These are phyloP conservation scores for Cordyceps tenuipes DNA, from an alignment of 2,329 filamentous ascomycete genomes.

Conservation along the genomic window DNA sequence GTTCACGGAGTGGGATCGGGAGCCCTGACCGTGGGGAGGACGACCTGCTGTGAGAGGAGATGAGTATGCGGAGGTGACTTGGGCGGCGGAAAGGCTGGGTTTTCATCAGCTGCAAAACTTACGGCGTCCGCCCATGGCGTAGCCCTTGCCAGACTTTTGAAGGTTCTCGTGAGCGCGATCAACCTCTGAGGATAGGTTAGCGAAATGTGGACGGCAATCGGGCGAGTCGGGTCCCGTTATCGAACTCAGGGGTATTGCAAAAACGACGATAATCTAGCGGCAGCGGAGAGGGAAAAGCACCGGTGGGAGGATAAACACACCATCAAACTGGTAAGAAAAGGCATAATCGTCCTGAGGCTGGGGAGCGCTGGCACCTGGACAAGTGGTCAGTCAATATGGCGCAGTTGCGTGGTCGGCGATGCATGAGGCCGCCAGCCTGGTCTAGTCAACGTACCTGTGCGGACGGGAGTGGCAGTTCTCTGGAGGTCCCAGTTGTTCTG, in stretches of 20 bases:
- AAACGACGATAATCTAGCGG: neutral
- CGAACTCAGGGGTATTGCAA: slow-evolving; percentile 4
- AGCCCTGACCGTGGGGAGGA: slow-evolving; percentile 50
- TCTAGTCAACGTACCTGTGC: slow-evolving; percentile 26
- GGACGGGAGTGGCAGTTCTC: slow-evolving; percentile 31
- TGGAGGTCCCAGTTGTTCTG: slow-evolving; percentile 39
- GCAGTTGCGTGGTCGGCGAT: neutral
- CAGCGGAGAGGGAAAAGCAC: neutral
- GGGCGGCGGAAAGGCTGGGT: neutral
- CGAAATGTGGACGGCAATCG: neutral
- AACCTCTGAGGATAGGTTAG: slow-evolving; percentile 60
- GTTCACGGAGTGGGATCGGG: slow-evolving; percentile 76
- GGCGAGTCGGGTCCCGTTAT: neutral
- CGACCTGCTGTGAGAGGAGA: slow-evolving; percentile 54
- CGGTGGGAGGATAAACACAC: slow-evolving; percentile 45
- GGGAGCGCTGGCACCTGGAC: slow-evolving; percentile 64
- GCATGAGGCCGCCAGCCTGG: neutral
- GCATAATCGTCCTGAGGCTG: slow-evolving; percentile 69
- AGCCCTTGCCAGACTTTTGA: slow-evolving; percentile 92
- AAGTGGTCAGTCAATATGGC: slow-evolving; percentile 14
- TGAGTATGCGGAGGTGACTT: slow-evolving; percentile 9
- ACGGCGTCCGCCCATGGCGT: slow-evolving; percentile 64
- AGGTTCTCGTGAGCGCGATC: slow-evolving; percentile 93
- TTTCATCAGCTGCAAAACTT: slow-evolving; percentile 50
- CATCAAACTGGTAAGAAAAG: slow-evolving; percentile 83